Conservation (phyloP, 2,329 filamentous ascomycete species). For the Xylariales sp. region DNA sequence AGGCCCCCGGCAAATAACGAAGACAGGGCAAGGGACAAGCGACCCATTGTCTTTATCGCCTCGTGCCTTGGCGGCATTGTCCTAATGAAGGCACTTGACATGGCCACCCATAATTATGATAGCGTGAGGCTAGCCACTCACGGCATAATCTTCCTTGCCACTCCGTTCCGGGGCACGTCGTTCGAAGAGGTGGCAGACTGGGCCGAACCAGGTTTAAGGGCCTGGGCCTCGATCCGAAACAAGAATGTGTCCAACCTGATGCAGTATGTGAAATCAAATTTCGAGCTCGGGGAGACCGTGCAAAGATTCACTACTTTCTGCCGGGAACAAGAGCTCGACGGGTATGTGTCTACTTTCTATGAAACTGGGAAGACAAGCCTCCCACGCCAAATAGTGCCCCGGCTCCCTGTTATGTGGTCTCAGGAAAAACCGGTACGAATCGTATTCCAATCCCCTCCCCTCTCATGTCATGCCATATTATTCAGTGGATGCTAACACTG, state of each 20-base stretch:
- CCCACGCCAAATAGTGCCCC: constrained; percentile 8
- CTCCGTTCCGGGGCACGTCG: constrained; percentile 10
- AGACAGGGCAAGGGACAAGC: background rate
- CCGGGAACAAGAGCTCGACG: background rate
- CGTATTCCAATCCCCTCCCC: too few relatives aligned
- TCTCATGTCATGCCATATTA: too few relatives aligned
- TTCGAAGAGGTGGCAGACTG: constrained; percentile 9
- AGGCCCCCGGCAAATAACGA: background rate
- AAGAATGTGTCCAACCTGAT: background rate
- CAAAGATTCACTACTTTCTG: background rate
- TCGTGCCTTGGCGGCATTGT: constrained; percentile 20
- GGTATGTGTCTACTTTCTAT: constrained; percentile 16
- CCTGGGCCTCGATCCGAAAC: background rate
- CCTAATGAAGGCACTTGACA: constrained; percentile 2
- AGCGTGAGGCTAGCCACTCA: background rate
- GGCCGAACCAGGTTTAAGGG: constrained; percentile 7
- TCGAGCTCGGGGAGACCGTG: background rate
- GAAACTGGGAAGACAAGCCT: constrained; percentile 15
- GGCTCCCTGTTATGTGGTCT: background rate
- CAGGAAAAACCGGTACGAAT: constrained; percentile 10
- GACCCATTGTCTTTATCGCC: constrained; percentile 21
- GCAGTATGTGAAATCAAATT: background rate
- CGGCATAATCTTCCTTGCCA: constrained; percentile 23
- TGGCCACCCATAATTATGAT: background rate
- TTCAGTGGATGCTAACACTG: background rate